Evolutionary conservation across 768 basidiomycete species (phyloP), one percentile per base, ranked within the genome.

Genomic region (Auricularia auricula-judae): DNA sequence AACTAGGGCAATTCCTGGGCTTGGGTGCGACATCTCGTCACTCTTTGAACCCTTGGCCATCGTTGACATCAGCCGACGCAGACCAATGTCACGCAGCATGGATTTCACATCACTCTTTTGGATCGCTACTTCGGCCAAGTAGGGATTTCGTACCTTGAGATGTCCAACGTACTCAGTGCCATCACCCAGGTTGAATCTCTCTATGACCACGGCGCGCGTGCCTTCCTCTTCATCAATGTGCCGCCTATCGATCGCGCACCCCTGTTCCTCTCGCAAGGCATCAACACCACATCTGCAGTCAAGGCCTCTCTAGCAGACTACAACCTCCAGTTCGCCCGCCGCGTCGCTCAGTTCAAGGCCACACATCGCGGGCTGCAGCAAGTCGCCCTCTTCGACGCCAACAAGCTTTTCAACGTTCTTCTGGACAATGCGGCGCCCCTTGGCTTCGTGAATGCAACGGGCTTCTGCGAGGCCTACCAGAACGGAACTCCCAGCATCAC

Each of bases 401-500:
- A 81, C 62, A 79, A 80, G 1, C 73, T 86, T 11, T 86, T 86
- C 73, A 85, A 86, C 66, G 78, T 75, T 7, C 76, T 86, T 5
- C 75, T 86, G 43, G 79, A 86, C 67, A 76, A 81, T 29, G 79
- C 81, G 44, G 67, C 74, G 42, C 76, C 79, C 4, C 78, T 86
- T 36, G 83, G 84, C 8, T 86, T 83, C 64, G 79, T 81, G 33
- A 85, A 87, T 63, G 68, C 75, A 1, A 86, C 84, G 1, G 85
- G 85, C 3, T 87, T 74, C 65, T 85, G 84, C 69, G 76, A 77
- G 34, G 82, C 80, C 2, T 87, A 87, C 71, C 73, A 82, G 70
- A 83, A 82, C 67, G 85, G 85, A 10, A 84, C 83, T 0, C 77
- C 82, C 4, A 72, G 76, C 8, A 66, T 63, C 54, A 82, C 80